Base-by-base conservation (phyloP, 1,284 basidiomycete species). In the Microbotryum lychnidis-dioicae region DNA sequence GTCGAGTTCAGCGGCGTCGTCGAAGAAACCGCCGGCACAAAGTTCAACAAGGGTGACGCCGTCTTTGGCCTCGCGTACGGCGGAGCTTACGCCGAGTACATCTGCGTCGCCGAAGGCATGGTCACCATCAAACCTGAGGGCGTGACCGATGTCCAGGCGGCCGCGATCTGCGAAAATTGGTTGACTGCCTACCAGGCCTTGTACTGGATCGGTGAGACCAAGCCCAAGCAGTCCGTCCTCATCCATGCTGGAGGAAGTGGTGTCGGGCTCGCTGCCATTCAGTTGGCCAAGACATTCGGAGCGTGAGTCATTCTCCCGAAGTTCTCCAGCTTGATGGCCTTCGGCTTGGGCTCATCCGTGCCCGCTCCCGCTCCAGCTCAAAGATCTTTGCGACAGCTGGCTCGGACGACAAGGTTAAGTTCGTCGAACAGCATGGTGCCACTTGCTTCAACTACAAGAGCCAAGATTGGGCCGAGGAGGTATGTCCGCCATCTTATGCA, bases 31-130 rank as follows among this genome's bases (percentile, higher is more conserved):
- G 87, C 84, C 2, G 73, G 79, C 23, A 79, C 76, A 27, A 76
- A 77, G 51, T 91, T 84, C 83, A 81, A 84, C 71, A 75, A 81
- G 21, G 87, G 86, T 10, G 89, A 96, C 67, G 87, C 90, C 73
- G 93, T 97, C 2, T 82, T 92, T 65, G 93, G 92, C 16, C 81
- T 97, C 5, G 79, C 84, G 1, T 80, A 78, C 44, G 86, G 76
- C 14, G 92, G 92, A 23, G 89, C 91, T 29, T 94, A 96, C 72
- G 91, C 91, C 49, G 90, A 97, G 75, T 96, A 86, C 76, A 85
- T 96, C 58, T 50, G 78, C 49, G 82, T 84, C 29, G 79, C 82
- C 14, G 80, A 84, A 59, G 81, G 81, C 6, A 84, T 91, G 77
- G 73, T 93, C 56, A 77, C 92, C 63, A 78, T 75, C 64, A 97